A percentile compares a stretch with the other conserved stretches of the same genome.
phyloP scores from a whole-genome alignment of 2,329 filamentous ascomycete species.

The Neofusicoccum umdonicola region DNA sequence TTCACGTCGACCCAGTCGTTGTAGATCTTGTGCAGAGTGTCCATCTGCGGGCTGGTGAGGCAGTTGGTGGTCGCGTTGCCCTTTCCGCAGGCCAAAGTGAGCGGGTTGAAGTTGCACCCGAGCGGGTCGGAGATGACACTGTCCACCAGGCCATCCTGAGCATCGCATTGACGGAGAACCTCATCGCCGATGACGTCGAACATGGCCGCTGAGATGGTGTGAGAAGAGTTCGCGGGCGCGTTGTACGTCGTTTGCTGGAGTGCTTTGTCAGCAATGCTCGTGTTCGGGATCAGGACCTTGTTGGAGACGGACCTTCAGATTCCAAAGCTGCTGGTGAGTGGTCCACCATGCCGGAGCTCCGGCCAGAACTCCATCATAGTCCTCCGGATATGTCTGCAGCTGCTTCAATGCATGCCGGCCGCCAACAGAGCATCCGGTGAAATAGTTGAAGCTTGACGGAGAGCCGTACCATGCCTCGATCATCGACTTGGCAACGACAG shows the following conservation, averaged over 20 bases:
- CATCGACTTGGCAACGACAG: constrained; percentile 49
- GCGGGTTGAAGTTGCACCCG: not conserved
- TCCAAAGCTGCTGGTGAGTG: constrained; percentile 46
- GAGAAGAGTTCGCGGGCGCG: not conserved
- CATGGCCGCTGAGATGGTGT: not conserved
- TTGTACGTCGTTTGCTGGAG: constrained; percentile 33
- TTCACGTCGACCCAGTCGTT: constrained; percentile 42
- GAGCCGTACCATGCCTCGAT: constrained; percentile 49
- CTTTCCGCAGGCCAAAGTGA: not conserved
- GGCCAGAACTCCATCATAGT: constrained; percentile 59
- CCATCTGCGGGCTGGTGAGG: not conserved
- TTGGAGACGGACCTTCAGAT: constrained; percentile 39
- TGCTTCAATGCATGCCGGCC: constrained; percentile 58
- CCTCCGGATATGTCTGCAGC: constrained; percentile 53
- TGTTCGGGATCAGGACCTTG: too few relatives aligned
- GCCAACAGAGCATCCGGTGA: constrained; percentile 58
- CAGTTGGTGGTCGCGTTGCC: not conserved
- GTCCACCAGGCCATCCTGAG: not conserved
- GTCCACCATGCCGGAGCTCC: constrained; percentile 55
- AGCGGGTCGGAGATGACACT: not conserved
- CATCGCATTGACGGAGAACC: not conserved
- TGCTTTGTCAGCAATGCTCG: too few relatives aligned
- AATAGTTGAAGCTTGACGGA: constrained; percentile 42
- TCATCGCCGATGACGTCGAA: not conserved
- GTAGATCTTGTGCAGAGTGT: not conserved